Percentiles rank a stretch among this genome's conserved stretches.
phyloP scores from a whole-genome alignment of 2,329 filamentous ascomycete species.

The Cadophora sp. region DNA sequence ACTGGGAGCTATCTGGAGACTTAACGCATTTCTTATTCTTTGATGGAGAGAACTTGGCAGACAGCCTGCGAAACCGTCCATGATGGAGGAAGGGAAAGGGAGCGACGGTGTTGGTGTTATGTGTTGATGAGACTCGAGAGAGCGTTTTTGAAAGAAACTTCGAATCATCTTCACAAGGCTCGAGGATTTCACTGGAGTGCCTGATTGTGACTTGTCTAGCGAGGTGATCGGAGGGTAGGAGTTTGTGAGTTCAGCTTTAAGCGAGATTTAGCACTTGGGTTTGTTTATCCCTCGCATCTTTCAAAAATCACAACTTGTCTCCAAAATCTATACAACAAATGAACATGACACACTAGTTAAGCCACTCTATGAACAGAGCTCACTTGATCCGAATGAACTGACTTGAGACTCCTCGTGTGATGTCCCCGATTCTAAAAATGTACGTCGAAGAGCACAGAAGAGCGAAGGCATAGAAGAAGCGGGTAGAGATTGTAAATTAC shows the following conservation, averaged over 20 bases:
- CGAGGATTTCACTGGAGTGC: not conserved
- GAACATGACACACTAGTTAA: too few species aligned
- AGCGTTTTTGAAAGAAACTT: not conserved
- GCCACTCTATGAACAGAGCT: too few species aligned
- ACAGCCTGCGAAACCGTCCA: not conserved
- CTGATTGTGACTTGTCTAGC: not conserved
- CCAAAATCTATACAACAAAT: too few species aligned
- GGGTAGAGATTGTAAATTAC: too few species aligned
- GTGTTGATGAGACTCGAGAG: too few species aligned
- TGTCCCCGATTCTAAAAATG: too few species aligned
- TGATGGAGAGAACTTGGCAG: not conserved
- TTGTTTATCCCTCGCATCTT: not conserved
- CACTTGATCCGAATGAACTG: too few species aligned
- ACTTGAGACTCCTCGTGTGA: too few species aligned
- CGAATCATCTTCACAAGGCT: not conserved
- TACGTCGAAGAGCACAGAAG: too few species aligned
- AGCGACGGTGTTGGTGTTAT: not conserved
- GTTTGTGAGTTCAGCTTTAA: not conserved
- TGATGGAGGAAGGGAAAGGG: not conserved
- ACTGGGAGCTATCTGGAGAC: not conserved
- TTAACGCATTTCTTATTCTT: not conserved
- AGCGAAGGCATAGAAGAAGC: too few species aligned
- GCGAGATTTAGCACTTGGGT: not conserved
- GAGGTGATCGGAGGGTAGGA: not conserved
- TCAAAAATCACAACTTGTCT: too few species aligned